A percentile compares a stretch with the other conserved stretches of the same genome.
phyloP scores from a whole-genome alignment of 257 asterid species.

The Datura wrightii region DNA sequence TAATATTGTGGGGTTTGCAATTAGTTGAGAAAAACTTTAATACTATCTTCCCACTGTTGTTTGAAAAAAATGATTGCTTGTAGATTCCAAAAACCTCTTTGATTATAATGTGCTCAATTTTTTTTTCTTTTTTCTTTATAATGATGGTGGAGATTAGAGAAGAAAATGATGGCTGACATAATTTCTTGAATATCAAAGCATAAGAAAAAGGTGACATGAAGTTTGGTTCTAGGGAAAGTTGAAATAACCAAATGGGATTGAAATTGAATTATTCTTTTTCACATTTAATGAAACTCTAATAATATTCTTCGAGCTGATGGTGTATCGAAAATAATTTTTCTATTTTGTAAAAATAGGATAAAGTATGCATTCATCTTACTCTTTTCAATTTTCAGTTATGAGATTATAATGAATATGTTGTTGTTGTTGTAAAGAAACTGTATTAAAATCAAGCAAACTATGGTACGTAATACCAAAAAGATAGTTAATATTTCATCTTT shows the following conservation, averaged over 20 bases:
- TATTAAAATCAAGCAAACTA: neutral
- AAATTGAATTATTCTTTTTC: constrained; percentile 38
- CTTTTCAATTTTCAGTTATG: too few species aligned
- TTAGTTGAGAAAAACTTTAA: constrained; percentile 37
- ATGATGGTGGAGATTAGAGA: constrained; percentile 52
- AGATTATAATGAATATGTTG: too few species aligned
- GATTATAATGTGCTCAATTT: neutral
- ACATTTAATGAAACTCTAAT: neutral
- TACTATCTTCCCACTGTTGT: constrained; percentile 37
- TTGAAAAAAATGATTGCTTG: constrained; percentile 49
- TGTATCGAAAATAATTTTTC: too few species aligned
- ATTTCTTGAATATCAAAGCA: constrained; percentile 38
- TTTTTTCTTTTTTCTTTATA: neutral
- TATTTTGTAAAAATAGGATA: too few species aligned
- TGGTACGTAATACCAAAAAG: neutral
- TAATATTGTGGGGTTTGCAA: constrained; percentile 49
- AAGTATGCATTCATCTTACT: too few species aligned
- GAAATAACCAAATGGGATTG: constrained; percentile 26
- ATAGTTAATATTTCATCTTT: neutral
- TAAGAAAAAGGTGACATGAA: constrained; percentile 49
- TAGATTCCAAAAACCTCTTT: constrained; percentile 45
- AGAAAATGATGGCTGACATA: constrained; percentile 54
- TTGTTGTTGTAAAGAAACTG: neutral
- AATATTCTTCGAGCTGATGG: too few species aligned
- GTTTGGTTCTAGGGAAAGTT: constrained; percentile 32